Conservation (phyloP, 164 flowering plant genomes). For the Macadamia integrifolia region DNA sequence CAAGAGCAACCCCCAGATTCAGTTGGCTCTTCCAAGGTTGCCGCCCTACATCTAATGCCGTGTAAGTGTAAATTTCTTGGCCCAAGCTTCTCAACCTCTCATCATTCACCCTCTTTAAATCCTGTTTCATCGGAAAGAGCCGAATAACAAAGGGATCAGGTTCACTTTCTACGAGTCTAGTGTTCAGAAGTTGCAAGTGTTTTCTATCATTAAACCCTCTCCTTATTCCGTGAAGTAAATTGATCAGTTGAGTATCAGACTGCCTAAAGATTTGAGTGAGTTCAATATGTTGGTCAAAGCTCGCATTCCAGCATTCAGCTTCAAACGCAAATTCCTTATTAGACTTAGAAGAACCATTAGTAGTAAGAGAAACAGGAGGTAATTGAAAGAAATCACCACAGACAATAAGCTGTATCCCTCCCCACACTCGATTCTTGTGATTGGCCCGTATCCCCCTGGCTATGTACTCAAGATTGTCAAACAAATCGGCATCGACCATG, state of each 20-base stretch:
- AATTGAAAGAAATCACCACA: constrained; percentile 65
- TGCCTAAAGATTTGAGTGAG: constrained; percentile 49
- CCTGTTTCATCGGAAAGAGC: constrained; percentile 45
- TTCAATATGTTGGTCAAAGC: constrained; percentile 50
- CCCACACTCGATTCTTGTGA: constrained; percentile 29
- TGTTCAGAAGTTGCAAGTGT: constrained; percentile 28
- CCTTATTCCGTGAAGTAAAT: constrained; percentile 50
- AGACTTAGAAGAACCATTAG: background rate
- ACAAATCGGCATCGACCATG: constrained; percentile 43
- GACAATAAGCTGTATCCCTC: constrained; percentile 58
- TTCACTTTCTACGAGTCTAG: constrained; percentile 5
- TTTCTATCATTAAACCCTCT: constrained; percentile 32
- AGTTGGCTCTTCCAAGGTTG: constrained; percentile 40
- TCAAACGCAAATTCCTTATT: constrained; percentile 52
- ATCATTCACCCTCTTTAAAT: constrained; percentile 37
- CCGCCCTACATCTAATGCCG: constrained; percentile 38
- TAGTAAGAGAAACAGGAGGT: constrained; percentile 32
- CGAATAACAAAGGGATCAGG: constrained; percentile 25
- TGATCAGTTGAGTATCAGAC: constrained; percentile 28
- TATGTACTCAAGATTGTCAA: constrained; percentile 41
- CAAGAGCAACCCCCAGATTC: constrained; percentile 32
- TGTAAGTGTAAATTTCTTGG: constrained; percentile 19
- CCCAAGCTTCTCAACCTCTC: constrained; percentile 29
- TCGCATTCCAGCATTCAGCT: constrained; percentile 52
- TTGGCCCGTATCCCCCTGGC: constrained; percentile 25